Base-by-base conservation (phyloP, 2,329 filamentous ascomycete genomes). In the Dryadomyces quercus-mongolicae region DNA sequence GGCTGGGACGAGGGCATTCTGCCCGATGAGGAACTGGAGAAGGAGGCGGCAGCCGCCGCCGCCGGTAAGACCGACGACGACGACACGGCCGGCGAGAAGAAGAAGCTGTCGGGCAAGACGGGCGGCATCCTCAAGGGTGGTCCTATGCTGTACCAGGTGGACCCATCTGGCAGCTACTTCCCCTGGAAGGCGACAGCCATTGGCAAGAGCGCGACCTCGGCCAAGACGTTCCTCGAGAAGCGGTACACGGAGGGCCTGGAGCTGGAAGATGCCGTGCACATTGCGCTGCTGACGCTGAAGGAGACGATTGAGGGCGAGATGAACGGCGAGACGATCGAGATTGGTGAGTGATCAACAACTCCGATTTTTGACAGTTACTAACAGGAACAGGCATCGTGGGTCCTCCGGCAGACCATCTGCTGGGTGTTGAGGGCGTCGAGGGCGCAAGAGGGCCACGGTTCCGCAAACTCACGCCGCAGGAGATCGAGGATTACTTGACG, bases 181-280 rank as follows among this genome's bases (percentile, higher is more conserved):
- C 93, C 93, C 4, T 98, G 93, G 93, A 98, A 98, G 78, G 93
- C 93, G 45, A 98, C 93, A 50, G 93, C 93, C 52, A 98, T 98
- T 66, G 93, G 93, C 66, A 98, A 98, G 82, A 95, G 91, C 67
- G 93, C 93, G 53, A 95, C 93, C 44, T 95, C 90, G 65, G 93
- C 93, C 54, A 98, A 98, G 82, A 98, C 93, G 0, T 98, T 98
- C 75, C 73, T 98, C 68, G 93, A 98, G 80, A 98, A 98, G 84
- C 80, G 93, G 72, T 98, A 97, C 74, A 96, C 91, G 5, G 93
- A 98, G 68, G 91, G 91, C 44, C 74, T 98, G 66, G 93, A 98
- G 78, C 76, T 98, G 59, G 93, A 98, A 73, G 93, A 98, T 71
- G 93, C 93, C 10, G 93, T 98, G 62, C 93, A 98, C 72, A 98